phyloP scores from a whole-genome alignment of 1,284 basidiomycete species.

The Cerioporus squamosus region DNA sequence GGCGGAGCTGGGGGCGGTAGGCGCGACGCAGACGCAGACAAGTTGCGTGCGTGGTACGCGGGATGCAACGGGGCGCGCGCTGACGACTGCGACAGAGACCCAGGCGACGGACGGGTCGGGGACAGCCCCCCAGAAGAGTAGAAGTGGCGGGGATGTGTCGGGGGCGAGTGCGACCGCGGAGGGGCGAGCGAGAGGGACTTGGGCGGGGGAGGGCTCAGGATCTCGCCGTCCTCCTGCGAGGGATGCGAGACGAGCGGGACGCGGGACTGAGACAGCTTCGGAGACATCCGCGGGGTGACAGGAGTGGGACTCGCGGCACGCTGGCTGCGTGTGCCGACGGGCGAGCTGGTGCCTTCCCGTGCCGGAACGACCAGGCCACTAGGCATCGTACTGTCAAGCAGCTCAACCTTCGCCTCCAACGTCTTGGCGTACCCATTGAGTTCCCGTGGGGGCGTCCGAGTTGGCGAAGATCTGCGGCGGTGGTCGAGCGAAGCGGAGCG shows the following conservation, averaged over 20 bases:
- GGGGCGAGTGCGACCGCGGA: slow-evolving; percentile 44
- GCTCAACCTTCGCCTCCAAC: slow-evolving; percentile 38
- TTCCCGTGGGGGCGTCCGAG: not conserved
- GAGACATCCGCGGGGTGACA: not conserved
- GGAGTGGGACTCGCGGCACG: not conserved
- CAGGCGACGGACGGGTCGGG: slow-evolving; percentile 27
- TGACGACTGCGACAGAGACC: slow-evolving; percentile 14
- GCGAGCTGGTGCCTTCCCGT: not conserved
- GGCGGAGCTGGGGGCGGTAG: slow-evolving; percentile 37
- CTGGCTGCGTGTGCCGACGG: not conserved
- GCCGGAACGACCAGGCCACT: slow-evolving; percentile 4
- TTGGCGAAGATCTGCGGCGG: not conserved
- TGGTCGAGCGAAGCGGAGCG: not conserved
- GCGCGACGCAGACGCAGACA: slow-evolving; percentile 40
- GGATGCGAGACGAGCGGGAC: slow-evolving; percentile 22
- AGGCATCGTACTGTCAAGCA: slow-evolving; percentile 23
- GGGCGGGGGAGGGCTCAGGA: slow-evolving; percentile 41
- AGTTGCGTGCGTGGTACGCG: slow-evolving; percentile 27
- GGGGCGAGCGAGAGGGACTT: slow-evolving; percentile 36
- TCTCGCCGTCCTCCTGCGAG: slow-evolving; percentile 61
- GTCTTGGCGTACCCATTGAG: slow-evolving; percentile 16
- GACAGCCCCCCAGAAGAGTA: slow-evolving; percentile 31
- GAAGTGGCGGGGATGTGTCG: slow-evolving; percentile 52
- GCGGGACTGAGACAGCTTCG: not conserved
- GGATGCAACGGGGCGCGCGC: slow-evolving; percentile 30